phyloP scores from a whole-genome alignment of 768 basidiomycete genomes.

The Cubamyces lactineus region DNA sequence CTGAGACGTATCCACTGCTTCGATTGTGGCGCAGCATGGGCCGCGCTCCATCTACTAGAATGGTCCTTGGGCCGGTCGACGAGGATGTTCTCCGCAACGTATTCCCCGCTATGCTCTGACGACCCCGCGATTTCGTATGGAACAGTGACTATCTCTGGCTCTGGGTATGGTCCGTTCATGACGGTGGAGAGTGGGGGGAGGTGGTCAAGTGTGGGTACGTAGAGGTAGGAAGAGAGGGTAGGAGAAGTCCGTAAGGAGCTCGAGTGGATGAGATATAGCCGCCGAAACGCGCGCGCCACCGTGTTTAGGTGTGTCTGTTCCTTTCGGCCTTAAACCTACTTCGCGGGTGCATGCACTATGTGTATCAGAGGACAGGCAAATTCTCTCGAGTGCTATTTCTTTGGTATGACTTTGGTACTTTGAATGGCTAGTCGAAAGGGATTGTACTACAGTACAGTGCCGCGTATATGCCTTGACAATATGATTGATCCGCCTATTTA shows the following conservation, averaged over 20 bases:
- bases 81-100: slow-evolving; percentile 70
- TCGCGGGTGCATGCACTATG: no score
- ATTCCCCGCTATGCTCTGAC: slow-evolving; percentile 73
- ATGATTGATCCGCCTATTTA: no score
- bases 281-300: slow-evolving; percentile 11
- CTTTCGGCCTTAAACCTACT: not conserved
- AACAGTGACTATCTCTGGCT: slow-evolving; percentile 31
- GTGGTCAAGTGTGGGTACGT: not conserved
- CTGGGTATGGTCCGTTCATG: slow-evolving; percentile 5
- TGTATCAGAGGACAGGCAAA: no score
- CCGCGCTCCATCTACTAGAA: slow-evolving; percentile 77
- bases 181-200: not conserved
- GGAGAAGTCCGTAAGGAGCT: slow-evolving; percentile 6
- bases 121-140: slow-evolving; percentile 60
- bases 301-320: slow-evolving; percentile 1
- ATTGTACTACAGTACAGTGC: no score
- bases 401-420: no score
- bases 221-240: not conserved
- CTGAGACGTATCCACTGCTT: slow-evolving; percentile 76
- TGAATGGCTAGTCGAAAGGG: no score
- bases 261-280: slow-evolving; percentile 9
- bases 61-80: slow-evolving; percentile 65
- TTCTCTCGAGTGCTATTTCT: no score
- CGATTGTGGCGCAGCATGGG: slow-evolving; percentile 53
- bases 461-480: no score